These are phyloP conservation scores for Zalaria obscura DNA, from an alignment of 2,329 filamentous ascomycete genomes.

Conservation along the genomic window DNA sequence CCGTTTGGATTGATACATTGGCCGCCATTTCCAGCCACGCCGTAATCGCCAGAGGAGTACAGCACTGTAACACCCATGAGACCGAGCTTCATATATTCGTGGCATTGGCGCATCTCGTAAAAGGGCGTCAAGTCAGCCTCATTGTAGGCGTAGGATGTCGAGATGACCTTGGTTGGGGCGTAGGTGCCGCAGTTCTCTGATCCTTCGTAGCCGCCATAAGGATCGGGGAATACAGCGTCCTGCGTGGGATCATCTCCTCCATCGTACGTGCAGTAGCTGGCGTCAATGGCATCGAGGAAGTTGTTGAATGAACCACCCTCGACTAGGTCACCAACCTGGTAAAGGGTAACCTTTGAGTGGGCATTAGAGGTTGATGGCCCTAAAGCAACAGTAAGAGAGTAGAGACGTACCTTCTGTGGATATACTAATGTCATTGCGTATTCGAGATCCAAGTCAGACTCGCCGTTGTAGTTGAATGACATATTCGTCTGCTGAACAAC, in stretches of 20 bases:
- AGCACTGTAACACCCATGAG: slow-evolving; percentile 37
- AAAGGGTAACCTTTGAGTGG: slow-evolving; percentile 20
- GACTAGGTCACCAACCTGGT: slow-evolving; percentile 29
- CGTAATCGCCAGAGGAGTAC: slow-evolving; percentile 36
- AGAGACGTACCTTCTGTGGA: slow-evolving; percentile 37
- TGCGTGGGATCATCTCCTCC: slow-evolving; percentile 25
- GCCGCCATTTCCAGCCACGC: slow-evolving; percentile 16
- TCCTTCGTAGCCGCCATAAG: slow-evolving; percentile 22
- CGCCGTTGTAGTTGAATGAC: slow-evolving; percentile 24
- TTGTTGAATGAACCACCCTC: slow-evolving; percentile 21
- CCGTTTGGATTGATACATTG: slow-evolving; percentile 27
- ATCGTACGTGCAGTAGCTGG: slow-evolving; percentile 26
- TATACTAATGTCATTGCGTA: slow-evolving; percentile 40
- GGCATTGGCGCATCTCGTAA: slow-evolving; percentile 39
- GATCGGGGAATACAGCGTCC: slow-evolving; percentile 24
- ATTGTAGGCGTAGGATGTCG: slow-evolving; percentile 39
- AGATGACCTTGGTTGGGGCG: slow-evolving; percentile 37
- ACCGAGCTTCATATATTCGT: slow-evolving; percentile 44
- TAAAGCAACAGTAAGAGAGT: slow-evolving; percentile 24
- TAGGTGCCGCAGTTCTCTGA: slow-evolving; percentile 31
- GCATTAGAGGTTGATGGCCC: not conserved
- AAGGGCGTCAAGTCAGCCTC: slow-evolving; percentile 34
- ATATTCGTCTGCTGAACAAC: slow-evolving; percentile 26
- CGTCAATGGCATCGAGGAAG: slow-evolving; percentile 32
- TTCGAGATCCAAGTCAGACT: slow-evolving; percentile 41